Evolutionary conservation across 2,329 filamentous ascomycete species (phyloP), one percentile per base, ranked within the genome.

Genomic region (Zarea fungicola): DNA sequence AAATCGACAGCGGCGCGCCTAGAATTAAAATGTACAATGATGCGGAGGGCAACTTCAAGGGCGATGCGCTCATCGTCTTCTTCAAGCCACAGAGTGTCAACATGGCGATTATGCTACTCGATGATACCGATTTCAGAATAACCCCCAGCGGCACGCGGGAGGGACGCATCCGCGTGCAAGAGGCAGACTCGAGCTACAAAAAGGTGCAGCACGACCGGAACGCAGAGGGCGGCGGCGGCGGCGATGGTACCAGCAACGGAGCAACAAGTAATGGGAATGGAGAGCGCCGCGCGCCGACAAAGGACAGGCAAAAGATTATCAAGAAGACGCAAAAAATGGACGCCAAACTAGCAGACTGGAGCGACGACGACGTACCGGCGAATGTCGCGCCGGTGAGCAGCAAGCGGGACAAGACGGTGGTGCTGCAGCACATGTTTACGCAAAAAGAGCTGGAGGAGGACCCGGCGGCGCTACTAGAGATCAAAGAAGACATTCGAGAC

Each of bases 41-140:
- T 63, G 81, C 86, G 1, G 70, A 84, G 1, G 93, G 90, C 18
- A 80, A 82, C 14, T 95, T 96, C 76, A 97, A 96, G 64, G 93
- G 93, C 52, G 91, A 97, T 63, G 91, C 89, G 3, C 76, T 99
- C 26, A 75, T 99, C 48, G 88, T 97, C 29, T 99, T 95, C 70
- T 96, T 96, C 77, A 89, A 93, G 58, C 87, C 90, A 0, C 90
- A 95, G 62, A 95, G 88, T n/a, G 92, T 99, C 51, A 74, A 86
- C 35, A 85, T 90, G 71, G 89, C 89, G 37, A 87, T 92, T 55
- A 82, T 84, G 71, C 76, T 93, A 59, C 76, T 89, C 11, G 88
- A 95, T 65, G 88, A 90, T 60, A 86, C 85, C 5, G 83, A 90
- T 57, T 93, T 97, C 60, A 79, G 92, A 50, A 75, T 87, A 52